Percentiles rank a stretch among this genome's conserved stretches.
Conservation (phyloP, 352 stramenopile genomes). For the Phytopythium delawarense region DNA sequence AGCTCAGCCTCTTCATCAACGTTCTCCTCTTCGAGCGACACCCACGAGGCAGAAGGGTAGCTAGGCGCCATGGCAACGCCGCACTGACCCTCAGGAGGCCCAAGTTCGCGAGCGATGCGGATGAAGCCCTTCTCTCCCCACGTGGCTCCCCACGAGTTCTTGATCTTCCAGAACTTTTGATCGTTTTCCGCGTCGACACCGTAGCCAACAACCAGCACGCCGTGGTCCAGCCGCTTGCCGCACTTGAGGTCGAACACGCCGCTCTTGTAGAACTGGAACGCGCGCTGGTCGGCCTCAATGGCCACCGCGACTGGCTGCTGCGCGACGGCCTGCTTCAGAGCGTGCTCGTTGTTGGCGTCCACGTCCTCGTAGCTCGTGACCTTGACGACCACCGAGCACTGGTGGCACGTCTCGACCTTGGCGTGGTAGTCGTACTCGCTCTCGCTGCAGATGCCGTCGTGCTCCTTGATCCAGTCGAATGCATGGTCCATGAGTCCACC, state of each 20-base stretch:
- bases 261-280: constrained; percentile 77
- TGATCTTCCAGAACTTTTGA: constrained; percentile 92
- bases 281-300: constrained; percentile 80
- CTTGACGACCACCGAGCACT: constrained; percentile 80
- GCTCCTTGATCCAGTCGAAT: constrained; percentile 93
- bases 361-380: constrained; percentile 83
- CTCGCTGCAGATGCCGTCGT: constrained; percentile 91
- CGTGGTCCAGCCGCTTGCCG: constrained; percentile 89
- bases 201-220: constrained; percentile 92
- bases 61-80: constrained; percentile 89
- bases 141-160: constrained; percentile 90
- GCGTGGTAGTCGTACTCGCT: constrained; percentile 94
- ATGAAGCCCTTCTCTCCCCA: constrained; percentile 92
- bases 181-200: constrained; percentile 59
- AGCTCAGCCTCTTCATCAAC: neutral
- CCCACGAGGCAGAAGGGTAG: constrained; percentile 50
- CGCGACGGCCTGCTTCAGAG: constrained; percentile 84
- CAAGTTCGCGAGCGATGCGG: constrained; percentile 68
- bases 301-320: constrained; percentile 82
- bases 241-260: constrained; percentile 65
- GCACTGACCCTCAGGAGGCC: constrained; percentile 93
- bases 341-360: constrained; percentile 64
- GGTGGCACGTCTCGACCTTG: constrained; percentile 64
- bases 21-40: constrained; percentile 4
- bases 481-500: constrained; percentile 98